A percentile compares a stretch with the other conserved stretches of the same genome.
Conservation (phyloP, 768 basidiomycete species). For the Suillus hirtellus region DNA sequence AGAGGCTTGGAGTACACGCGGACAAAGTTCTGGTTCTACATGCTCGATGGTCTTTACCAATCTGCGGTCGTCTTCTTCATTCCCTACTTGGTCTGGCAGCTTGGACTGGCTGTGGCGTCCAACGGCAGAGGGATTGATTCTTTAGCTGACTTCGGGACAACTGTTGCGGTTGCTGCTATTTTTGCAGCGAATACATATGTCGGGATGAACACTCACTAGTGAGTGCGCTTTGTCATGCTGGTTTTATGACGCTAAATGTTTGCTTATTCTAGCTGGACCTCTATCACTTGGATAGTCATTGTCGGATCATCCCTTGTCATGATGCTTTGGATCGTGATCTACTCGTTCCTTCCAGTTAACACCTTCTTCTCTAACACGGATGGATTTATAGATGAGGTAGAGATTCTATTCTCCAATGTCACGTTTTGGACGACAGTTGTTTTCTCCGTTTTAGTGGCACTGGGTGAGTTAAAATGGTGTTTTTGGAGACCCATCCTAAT, state of each 20-base stretch:
- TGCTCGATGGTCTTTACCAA: constrained; percentile 93
- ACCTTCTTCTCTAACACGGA: constrained; percentile 74
- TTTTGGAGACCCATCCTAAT: constrained; percentile 11
- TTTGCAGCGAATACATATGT: constrained; percentile 88
- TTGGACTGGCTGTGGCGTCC: constrained; percentile 68
- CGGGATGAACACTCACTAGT: constrained; percentile 89
- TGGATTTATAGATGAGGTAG: constrained; percentile 73
- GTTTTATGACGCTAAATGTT: constrained; percentile 10
- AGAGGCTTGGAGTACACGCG: constrained; percentile 92
- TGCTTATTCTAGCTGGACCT: constrained; percentile 61
- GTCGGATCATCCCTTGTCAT: constrained; percentile 80
- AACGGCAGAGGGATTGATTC: constrained; percentile 79
- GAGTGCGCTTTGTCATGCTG: constrained; percentile 38
- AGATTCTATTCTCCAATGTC: constrained; percentile 72
- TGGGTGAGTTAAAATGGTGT: constrained; percentile 51
- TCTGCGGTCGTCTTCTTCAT: constrained; percentile 86
- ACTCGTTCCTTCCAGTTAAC: constrained; percentile 74
- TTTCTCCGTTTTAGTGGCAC: constrained; percentile 65
- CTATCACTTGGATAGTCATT: constrained; percentile 81
- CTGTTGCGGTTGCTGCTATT: constrained; percentile 84
- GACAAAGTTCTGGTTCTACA: constrained; percentile 90
- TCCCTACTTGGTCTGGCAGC: constrained; percentile 73
- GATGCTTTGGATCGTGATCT: constrained; percentile 86
- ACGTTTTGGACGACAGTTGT: constrained; percentile 84
- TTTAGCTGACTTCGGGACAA: constrained; percentile 88